Evolutionary conservation across 169 alveolate species (phyloP).

Genomic region (Plasmodium fragile): DNA sequence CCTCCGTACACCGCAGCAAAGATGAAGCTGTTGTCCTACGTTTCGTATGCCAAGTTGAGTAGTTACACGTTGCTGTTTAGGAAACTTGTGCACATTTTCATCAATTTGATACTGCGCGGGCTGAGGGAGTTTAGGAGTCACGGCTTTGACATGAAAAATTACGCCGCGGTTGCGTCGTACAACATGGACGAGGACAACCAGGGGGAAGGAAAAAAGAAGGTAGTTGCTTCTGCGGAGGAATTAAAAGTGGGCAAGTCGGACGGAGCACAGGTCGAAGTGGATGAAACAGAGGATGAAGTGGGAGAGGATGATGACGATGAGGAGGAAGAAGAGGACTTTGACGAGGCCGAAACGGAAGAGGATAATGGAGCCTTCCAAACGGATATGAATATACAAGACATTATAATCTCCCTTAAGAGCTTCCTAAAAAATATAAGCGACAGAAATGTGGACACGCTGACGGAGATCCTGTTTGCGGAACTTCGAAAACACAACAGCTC

Average conservation of each 20-base stretch:
- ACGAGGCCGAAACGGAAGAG: not conserved
- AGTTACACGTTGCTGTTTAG: not conserved
- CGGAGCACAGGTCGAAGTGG: not conserved
- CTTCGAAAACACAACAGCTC: constrained; percentile 28
- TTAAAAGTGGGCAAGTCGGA: not conserved
- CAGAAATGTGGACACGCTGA: constrained; percentile 32
- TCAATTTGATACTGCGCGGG: constrained; percentile 12
- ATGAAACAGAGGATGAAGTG: not conserved
- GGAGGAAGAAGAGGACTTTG: not conserved
- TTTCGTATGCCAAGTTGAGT: constrained; percentile 58
- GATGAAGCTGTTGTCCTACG: constrained; percentile 40
- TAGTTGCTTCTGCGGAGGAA: not conserved
- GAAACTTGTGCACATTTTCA: constrained; percentile 20
- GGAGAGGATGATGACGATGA: not conserved
- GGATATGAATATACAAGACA: constrained; percentile 34
- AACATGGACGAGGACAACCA: not conserved
- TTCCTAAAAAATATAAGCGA: constrained; percentile 64
- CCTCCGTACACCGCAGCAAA: constrained; percentile 46
- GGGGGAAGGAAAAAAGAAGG: not conserved
- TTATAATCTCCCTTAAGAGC: constrained; percentile 22
- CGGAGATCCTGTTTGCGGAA: constrained; percentile 34
- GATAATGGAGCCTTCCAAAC: not conserved
- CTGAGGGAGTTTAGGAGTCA: not conserved
- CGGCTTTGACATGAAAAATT: constrained; percentile 18
- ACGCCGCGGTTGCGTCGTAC: not conserved